These are phyloP conservation scores for Hypoxylon perforatum DNA, from an alignment of 495 filamentous ascomycete genomes.

Conservation along the genomic window DNA sequence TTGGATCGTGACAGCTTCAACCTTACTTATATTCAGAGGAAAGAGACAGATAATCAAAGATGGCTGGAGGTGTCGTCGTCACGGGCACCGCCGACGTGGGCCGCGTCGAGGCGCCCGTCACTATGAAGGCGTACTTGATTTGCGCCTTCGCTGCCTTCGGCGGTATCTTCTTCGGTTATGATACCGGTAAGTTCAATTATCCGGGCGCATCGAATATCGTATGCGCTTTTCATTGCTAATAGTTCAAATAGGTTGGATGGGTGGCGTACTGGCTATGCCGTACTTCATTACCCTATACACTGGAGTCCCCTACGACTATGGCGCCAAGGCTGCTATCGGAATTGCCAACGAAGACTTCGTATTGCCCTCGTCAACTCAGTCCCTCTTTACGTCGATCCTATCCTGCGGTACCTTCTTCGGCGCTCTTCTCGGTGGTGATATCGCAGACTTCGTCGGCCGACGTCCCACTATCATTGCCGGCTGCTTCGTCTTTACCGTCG, in stretches of 20 bases:
- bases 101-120: constrained; percentile 68
- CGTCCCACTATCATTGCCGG: constrained; percentile 69
- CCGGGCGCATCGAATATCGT: constrained; percentile 6
- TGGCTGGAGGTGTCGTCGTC: constrained; percentile 52
- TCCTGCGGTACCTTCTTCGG: constrained; percentile 76
- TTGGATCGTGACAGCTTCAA: constrained; percentile 34
- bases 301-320: constrained; percentile 58
- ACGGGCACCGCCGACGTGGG: constrained; percentile 51
- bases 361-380: constrained; percentile 61
- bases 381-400: constrained; percentile 72
- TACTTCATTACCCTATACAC: constrained; percentile 61
- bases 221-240: constrained; percentile 65
- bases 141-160: constrained; percentile 70
- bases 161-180: constrained; percentile 70
- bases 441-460: constrained; percentile 72
- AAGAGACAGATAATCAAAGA: constrained; percentile 35
- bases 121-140: constrained; percentile 69
- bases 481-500: constrained; percentile 66
- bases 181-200: constrained; percentile 60
- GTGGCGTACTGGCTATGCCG: constrained; percentile 62
- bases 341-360: constrained; percentile 49
- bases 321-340: constrained; percentile 49
- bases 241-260: constrained; percentile 67
- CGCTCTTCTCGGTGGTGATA: constrained; percentile 68
- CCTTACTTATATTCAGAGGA: constrained; percentile 20